Percentiles rank a stretch among this genome's conserved stretches.
These are phyloP conservation scores for Lagenidium sp. DNA, from an alignment of 352 stramenopile genomes.

Conservation along the genomic window DNA sequence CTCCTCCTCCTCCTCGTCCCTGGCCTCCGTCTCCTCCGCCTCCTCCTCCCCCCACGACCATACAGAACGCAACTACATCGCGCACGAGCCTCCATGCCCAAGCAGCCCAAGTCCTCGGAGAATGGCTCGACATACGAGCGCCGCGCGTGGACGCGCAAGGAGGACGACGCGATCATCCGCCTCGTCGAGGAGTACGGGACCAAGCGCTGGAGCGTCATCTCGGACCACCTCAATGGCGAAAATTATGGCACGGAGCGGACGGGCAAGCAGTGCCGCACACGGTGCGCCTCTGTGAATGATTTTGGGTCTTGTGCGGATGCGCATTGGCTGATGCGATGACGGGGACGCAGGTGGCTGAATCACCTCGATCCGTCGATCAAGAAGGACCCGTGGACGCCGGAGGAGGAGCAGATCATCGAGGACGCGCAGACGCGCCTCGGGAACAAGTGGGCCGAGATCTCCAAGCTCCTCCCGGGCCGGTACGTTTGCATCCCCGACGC, in stretches of 20 bases:
- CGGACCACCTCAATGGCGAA: constrained; percentile 77
- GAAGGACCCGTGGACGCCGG: constrained; percentile 78
- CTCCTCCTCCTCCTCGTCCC: too few relatives aligned
- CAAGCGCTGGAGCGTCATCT: constrained; percentile 84
- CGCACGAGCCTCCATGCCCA: constrained; percentile 32
- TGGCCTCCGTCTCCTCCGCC: constrained; percentile 1
- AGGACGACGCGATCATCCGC: constrained; percentile 79
- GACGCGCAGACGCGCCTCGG: constrained; percentile 86
- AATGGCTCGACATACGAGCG: constrained; percentile 75
- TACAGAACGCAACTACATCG: constrained; percentile 23
- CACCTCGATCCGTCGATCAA: constrained; percentile 83
- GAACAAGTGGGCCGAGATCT: constrained; percentile 98
- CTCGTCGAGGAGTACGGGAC: constrained; percentile 82
- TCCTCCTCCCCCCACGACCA: background rate
- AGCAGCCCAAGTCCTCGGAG: constrained; percentile 27
- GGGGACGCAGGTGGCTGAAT: constrained; percentile 56
- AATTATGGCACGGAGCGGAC: constrained; percentile 79
- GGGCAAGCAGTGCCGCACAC: constrained; percentile 75
- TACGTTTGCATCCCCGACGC: too few relatives aligned
- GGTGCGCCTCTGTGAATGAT: constrained; percentile 15
- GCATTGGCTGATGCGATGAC: background rate
- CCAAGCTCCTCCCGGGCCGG: constrained; percentile 92
- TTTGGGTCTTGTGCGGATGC: background rate
- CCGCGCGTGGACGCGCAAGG: constrained; percentile 76
- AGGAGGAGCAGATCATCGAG: constrained; percentile 90